Evolutionary conservation across 2,329 filamentous ascomycete genomes (phyloP).

Genomic region (Colletotrichum trifolii): DNA sequence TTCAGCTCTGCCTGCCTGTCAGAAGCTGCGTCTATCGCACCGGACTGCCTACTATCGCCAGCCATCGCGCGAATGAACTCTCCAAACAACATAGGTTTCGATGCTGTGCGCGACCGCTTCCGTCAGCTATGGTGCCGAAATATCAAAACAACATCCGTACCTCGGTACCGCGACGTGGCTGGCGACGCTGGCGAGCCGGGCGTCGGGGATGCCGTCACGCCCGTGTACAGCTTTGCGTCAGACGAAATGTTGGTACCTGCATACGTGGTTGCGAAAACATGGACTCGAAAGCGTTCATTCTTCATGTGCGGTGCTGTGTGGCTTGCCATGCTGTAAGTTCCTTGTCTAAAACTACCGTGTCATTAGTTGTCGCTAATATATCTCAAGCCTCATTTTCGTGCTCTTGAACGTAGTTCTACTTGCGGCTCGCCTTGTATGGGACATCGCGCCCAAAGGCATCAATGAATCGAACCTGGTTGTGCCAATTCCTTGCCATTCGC

Average conservation of each 20-base stretch:
- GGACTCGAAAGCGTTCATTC: constrained; percentile 31
- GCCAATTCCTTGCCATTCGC: constrained; percentile 71
- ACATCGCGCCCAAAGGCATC: constrained; percentile 8
- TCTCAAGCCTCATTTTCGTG: constrained; percentile 28
- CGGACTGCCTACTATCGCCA: no score
- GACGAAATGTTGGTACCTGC: constrained; percentile 23
- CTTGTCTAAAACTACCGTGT: neutral
- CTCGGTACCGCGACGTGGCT: no score
- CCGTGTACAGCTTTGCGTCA: constrained; percentile 25
- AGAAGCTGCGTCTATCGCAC: no score
- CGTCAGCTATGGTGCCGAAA: no score
- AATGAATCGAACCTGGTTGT: constrained; percentile 45
- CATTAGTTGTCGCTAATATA: neutral
- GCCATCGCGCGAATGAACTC: no score
- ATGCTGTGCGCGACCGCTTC: no score
- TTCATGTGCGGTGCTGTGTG: constrained; percentile 35
- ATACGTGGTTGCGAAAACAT: constrained; percentile 26
- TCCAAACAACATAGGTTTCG: no score
- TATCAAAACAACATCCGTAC: no score
- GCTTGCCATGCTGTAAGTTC: constrained; percentile 32
- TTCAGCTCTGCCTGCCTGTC: no score
- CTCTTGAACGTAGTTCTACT: constrained; percentile 32
- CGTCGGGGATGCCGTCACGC: constrained; percentile 1
- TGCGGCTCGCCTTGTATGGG: constrained; percentile 28
- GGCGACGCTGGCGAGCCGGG: no score